Conservation (phyloP, 768 basidiomycete genomes). For the Lactarius quietus region DNA sequence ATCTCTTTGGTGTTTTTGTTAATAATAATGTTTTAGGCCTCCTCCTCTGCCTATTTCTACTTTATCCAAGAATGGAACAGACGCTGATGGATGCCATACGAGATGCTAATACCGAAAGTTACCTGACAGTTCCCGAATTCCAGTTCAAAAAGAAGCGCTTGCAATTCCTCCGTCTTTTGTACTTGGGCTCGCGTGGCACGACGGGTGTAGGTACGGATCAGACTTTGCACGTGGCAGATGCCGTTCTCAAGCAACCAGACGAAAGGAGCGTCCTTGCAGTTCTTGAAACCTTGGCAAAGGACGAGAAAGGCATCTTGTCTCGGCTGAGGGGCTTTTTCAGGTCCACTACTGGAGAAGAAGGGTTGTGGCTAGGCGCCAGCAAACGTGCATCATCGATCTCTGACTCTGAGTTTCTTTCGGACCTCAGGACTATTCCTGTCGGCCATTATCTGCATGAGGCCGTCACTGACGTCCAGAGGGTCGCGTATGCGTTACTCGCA, state of each 20-base stretch:
- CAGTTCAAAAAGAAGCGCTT: slow-evolving; percentile 7
- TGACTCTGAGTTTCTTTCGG: slow-evolving; percentile 19
- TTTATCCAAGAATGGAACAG: not conserved
- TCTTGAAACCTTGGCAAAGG: not conserved
- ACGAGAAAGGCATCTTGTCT: not conserved
- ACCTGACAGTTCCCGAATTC: not conserved
- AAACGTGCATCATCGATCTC: not conserved
- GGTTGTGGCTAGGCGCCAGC: not conserved
- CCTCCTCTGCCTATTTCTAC: not conserved
- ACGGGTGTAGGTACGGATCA: not conserved
- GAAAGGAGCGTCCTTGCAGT: not conserved
- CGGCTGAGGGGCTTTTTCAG: not conserved
- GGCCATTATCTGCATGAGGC: not conserved
- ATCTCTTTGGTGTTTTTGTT: not conserved
- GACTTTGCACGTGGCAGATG: not conserved
- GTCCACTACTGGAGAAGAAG: not conserved
- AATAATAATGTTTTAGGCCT: not conserved
- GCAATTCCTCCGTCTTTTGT: not conserved
- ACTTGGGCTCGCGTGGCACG: not conserved
- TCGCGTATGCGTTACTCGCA: slow-evolving; percentile 7
- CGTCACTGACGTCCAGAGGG: not conserved
- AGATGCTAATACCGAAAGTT: not conserved
- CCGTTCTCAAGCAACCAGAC: not conserved
- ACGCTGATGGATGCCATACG: not conserved
- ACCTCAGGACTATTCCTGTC: not conserved